Base-by-base conservation (phyloP, 2,329 filamentous ascomycete species). In the Cladosporium sp. region DNA sequence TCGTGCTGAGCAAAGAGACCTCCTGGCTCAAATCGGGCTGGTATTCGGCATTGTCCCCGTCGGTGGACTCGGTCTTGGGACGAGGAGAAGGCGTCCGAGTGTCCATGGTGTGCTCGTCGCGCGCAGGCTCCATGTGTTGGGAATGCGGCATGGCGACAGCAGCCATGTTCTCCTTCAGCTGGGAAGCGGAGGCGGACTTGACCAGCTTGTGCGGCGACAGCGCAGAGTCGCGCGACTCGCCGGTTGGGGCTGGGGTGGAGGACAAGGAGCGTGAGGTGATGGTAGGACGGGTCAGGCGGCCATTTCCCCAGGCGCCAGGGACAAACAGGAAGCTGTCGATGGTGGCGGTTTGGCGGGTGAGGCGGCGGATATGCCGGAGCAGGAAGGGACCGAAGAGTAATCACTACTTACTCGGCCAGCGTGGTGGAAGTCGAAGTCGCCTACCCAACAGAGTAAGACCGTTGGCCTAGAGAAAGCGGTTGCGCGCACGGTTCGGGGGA, bases 1-100 rank as follows among this genome's bases (percentile, higher is more conserved):
- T 99, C 43, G 90, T 92, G 71, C 90, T 97, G 27, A 99, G 76
- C 6, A 88, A 84, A 7, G 92, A 88, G 22, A 99, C 89, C 70
- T 97, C 93, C 58, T 77, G 77, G 65, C 79, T 84, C 38, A 85
- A 65, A 60, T 85, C 82, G 17, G 80, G 80, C 59, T 83, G 78
- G 56, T 62, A 62, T 17, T 70, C 71, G 7, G 67, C 68, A 64
- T 63, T 78, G 64, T 54, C 51, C 11, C 48, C 20, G 62, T 64
- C 61, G 62, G 61, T 44, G 57, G 54, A 17, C 58, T 59, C 43
- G 54, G 41, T 40, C 13, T 52, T 50, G 9, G 54, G 54, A 18
- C 52, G 48, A 32, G 63, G 61, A 29, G 70, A 73, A 17, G 72
- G 66, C 4, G 72, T 69, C 43, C 74, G 67, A 6, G 74, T 75